Base-by-base conservation (phyloP, 345 rosid genomes). In the Corymbia maculata region DNA sequence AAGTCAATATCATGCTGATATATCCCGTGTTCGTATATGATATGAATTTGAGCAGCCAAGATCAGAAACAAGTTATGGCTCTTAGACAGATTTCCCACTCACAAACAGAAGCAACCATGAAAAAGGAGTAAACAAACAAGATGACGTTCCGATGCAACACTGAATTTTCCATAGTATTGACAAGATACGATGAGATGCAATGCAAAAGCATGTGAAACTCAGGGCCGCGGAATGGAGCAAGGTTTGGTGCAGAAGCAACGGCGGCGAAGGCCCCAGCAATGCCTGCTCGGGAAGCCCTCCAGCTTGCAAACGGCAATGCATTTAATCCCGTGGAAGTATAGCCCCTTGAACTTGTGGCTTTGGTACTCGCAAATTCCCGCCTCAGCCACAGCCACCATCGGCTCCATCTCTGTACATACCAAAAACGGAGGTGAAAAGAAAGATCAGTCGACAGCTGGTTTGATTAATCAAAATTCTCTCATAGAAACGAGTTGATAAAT, bases 221-320 rank as follows among this genome's bases (percentile, higher is more conserved):
- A 59, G 79, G 50, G 66, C 21, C 2, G 14, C 13, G 42, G 44
- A 6, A 4, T n/a, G 7, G 87, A 87, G 61, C 94, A 91, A 6
- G 88, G 87, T 53, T 84, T 93, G 85, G 87, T 75, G 90, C 94
- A 93, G 84, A 90, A 92, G 90, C 94, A 92, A 9, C 93, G 90
- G n/a, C 91, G 91, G 82, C 88, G 92, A 51, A 92, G 86, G 53
- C 92, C 93, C 3, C 87, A 86, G 89, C 94, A 93, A 11, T 88
- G 79, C 24, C 93, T 90, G 3, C 90, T 86, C 4, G 17, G 84
- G 88, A 91, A 93, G 28, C 92, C 91, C 86, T 92, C 94, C 5
- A 91, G 88, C 32, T 88, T 55, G 91, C 94, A 91, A n/a, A 93
- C 86, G 32, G 64, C 8, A 36, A 86, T 92, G 22, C 93, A 92